Percentiles rank a stretch among this genome's conserved stretches.
Evolutionary conservation across 164 flowering plant genomes (phyloP).

Genomic region (Magnolia kwangsiensis): DNA sequence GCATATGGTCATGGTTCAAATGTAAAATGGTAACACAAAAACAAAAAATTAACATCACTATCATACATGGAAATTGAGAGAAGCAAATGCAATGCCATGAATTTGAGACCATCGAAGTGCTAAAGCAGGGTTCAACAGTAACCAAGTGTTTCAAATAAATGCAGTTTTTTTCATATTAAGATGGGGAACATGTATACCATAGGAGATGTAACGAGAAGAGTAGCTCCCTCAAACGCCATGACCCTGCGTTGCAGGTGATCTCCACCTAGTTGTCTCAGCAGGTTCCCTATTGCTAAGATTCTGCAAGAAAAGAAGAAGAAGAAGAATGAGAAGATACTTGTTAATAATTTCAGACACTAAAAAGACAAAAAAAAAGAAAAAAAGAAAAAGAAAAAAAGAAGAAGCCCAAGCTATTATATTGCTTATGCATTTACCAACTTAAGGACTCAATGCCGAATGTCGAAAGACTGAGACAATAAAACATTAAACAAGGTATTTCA

Average conservation of each 20-base stretch:
- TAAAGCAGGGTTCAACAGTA: neutral
- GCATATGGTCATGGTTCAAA: no score
- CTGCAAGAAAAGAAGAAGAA: conserved; percentile 26
- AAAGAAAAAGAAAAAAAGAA: neutral
- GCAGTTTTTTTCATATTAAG: neutral
- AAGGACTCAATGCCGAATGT: neutral
- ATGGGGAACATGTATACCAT: conserved; percentile 39
- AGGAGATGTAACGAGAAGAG: conserved; percentile 42
- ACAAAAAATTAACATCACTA: no score
- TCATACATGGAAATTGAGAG: no score
- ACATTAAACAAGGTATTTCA: neutral
- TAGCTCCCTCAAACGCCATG: conserved; percentile 51
- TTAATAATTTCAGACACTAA: neutral
- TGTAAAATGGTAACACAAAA: no score
- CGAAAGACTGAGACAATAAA: neutral
- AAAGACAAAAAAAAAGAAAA: neutral
- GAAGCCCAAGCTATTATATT: neutral
- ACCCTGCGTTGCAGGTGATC: conserved; percentile 44
- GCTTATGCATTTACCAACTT: neutral
- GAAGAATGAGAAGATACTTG: neutral
- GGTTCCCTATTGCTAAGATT: conserved; percentile 53
- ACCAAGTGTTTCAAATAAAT: neutral
- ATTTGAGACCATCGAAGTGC: neutral
- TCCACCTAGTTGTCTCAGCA: conserved; percentile 56
- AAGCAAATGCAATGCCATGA: no score